These are phyloP conservation scores for Yamadazyma diddensiae DNA, from an alignment of 1,139 yeast species.

Conservation along the genomic window DNA sequence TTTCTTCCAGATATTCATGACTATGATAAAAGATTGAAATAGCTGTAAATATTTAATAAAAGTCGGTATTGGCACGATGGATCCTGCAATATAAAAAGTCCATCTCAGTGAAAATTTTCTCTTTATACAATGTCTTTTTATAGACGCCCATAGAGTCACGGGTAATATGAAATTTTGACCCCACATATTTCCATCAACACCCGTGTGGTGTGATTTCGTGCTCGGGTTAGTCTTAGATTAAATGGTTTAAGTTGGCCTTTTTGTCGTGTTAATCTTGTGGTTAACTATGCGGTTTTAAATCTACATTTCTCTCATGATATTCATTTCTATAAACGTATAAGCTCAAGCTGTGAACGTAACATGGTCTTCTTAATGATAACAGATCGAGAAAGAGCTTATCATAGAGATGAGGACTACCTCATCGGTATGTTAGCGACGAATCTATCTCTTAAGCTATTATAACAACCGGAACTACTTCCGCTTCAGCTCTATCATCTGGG, in stretches of 20 bases:
- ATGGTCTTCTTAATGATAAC: too few relatives aligned
- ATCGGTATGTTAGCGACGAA: too few relatives aligned
- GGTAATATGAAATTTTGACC: constrained; percentile 43
- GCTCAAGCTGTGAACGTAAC: not conserved
- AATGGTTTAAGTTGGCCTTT: constrained; percentile 53
- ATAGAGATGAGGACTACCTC: too few relatives aligned
- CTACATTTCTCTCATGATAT: constrained; percentile 44
- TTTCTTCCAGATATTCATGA: constrained; percentile 59
- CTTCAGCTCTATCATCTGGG: constrained; percentile 33
- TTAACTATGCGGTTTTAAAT: constrained; percentile 73
- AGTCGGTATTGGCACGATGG: too few relatives aligned
- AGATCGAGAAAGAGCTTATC: too few relatives aligned
- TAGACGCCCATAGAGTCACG: constrained; percentile 98
- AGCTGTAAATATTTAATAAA: too few relatives aligned
- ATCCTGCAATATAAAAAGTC: not conserved
- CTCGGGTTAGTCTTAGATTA: constrained; percentile 90
- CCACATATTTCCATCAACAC: constrained; percentile 45
- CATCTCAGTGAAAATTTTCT: constrained; percentile 9
- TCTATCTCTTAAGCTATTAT: too few relatives aligned
- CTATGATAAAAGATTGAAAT: constrained; percentile 38
- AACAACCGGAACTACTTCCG: too few relatives aligned
- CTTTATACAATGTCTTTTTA: constrained; percentile 68
- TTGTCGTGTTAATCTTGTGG: constrained; percentile 57
- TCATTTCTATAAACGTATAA: too few relatives aligned
- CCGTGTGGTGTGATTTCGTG: constrained; percentile 61